Base-by-base conservation (phyloP, 179 eudicot genomes). In the Silene noctiflora region DNA sequence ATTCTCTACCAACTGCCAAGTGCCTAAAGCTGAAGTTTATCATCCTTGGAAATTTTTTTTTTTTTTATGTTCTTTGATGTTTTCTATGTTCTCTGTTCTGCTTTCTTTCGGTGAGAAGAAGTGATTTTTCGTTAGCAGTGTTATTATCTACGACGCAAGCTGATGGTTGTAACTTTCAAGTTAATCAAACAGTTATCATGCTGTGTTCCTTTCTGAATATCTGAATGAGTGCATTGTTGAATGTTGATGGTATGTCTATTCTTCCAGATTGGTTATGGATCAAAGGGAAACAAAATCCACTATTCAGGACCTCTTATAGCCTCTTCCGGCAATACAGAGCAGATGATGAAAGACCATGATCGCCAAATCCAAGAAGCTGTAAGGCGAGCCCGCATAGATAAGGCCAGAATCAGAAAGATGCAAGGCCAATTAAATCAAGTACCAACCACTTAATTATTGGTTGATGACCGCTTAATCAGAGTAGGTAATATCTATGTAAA, bases 311-410 rank as follows among this genome's bases (percentile, higher is more conserved):
- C 99, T 19, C 82, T 95, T 31, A 81, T 91, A 46, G 94, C 78
- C 61, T 97, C 99, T 27, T 86, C 97, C 11, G 85, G 89, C 73
- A 96, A 96, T 77, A 83, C 88, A 84, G 98, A 91, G 66, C 92
- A 91, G 87, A 83, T 91, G 88, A 71, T 91, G 81, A 96, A 89
- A 82, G 99, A 96, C 79, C 98, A 96, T 44, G 99, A 91, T 78
- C 94, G 91, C 72, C 94, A 90, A 8, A 87, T 96, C 80, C 98
- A 91, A 81, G 98, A 96, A 81, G 98, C 99, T 13, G 92, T 83
- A 68, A 84, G 99, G 66, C 89, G 92, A 78, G 90, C 96, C 35
- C 91, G 97, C 35, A 81, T 90, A 3, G 97, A 93, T 81, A 89
- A 91, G 84, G 91, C 89, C 53, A 91, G 84, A 79, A 24, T 82